Conservation (phyloP, 2,329 filamentous ascomycete genomes). For the Paraphoma sp. region DNA sequence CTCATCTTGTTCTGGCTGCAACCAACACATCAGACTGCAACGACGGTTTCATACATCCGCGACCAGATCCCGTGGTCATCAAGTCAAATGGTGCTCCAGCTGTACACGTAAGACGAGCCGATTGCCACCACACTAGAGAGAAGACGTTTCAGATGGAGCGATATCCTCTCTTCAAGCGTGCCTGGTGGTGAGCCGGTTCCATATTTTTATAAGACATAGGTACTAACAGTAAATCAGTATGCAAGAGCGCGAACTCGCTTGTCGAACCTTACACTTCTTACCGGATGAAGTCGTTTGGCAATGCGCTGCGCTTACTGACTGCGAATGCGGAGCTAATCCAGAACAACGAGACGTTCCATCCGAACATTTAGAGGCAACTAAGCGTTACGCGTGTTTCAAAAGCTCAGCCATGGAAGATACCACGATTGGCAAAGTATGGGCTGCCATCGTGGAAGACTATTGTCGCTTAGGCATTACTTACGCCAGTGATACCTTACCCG, state of each 20-base stretch:
- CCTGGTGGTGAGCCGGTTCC: not conserved
- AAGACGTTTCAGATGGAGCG: not conserved
- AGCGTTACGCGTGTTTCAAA: not conserved
- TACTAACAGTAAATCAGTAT: not conserved
- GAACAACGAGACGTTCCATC: not conserved
- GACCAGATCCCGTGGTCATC: not conserved
- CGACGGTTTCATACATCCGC: not conserved
- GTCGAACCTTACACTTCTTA: not conserved
- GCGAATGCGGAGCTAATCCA: not conserved
- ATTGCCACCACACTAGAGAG: not conserved
- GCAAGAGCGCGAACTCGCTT: not conserved
- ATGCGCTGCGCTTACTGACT: not conserved
- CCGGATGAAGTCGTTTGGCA: not conserved
- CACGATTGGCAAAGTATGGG: not conserved
- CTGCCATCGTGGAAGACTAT: not conserved
- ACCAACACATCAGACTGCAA: not conserved
- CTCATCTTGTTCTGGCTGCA: constrained; percentile 19
- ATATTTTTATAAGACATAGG: not conserved
- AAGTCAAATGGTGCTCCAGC: not conserved
- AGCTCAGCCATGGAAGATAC: not conserved
- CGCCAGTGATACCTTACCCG: constrained; percentile 8
- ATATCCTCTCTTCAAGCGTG: not conserved
- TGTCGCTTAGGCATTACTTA: constrained; percentile 1
- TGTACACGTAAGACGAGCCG: not conserved
- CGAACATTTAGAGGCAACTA: not conserved